phyloP scores from a whole-genome alignment of 495 filamentous ascomycete genomes.

The Hyaloscypha bicolor region DNA sequence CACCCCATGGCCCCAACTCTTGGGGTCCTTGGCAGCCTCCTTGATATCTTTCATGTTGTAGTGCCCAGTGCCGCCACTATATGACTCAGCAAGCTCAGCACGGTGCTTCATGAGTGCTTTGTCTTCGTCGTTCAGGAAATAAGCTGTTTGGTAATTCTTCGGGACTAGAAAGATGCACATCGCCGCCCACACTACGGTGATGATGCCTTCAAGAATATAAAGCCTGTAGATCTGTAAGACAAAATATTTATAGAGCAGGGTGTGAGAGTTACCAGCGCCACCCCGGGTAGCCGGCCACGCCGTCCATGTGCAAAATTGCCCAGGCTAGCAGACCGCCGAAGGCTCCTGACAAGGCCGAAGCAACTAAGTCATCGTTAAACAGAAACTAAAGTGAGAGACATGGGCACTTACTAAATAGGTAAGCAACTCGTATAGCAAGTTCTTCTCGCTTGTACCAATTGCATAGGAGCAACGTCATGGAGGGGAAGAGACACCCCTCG shows the following conservation, averaged over 20 bases:
- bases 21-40: slow-evolving; percentile 4
- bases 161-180: slow-evolving; percentile 1
- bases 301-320: slow-evolving; percentile 3
- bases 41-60: slow-evolving; percentile 7
- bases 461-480: background rate
- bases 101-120: slow-evolving; percentile 10
- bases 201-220: slow-evolving; percentile 11
- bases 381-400: background rate
- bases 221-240: background rate
- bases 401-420: background rate
- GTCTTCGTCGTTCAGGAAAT: slow-evolving; percentile 8
- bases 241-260: background rate
- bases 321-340: background rate
- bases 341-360: background rate
- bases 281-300: background rate
- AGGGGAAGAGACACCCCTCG: slow-evolving; percentile 4
- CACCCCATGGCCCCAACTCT: slow-evolving; percentile 1
- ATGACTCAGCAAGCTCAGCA: background rate
- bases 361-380: background rate
- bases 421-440: background rate
- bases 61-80: slow-evolving; percentile 3
- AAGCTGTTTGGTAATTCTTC: slow-evolving; percentile 4
- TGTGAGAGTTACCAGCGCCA: background rate
- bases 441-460: slow-evolving; percentile 9
- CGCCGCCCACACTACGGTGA: background rate